Evolutionary conservation across 352 stramenopile genomes (phyloP).

Genomic region (Globisporangium barbulae): DNA sequence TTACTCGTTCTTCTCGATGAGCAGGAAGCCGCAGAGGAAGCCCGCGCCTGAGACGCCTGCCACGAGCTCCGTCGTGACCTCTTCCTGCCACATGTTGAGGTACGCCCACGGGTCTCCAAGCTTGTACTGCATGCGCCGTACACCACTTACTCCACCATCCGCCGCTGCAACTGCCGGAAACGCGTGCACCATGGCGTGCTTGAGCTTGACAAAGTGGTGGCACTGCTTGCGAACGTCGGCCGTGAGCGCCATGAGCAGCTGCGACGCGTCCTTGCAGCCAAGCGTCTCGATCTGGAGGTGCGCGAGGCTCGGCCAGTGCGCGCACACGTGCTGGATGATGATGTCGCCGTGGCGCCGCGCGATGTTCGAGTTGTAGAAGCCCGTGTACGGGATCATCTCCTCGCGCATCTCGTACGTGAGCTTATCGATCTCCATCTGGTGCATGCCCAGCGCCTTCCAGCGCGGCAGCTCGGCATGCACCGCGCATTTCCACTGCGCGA

Average conservation of each 20-base stretch:
- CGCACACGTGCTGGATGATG: constrained; percentile 57
- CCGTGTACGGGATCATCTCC: constrained; percentile 54
- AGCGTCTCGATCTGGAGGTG: constrained; percentile 46
- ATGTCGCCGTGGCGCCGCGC: constrained; percentile 50
- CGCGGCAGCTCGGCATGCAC: constrained; percentile 29
- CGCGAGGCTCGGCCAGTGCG: constrained; percentile 35
- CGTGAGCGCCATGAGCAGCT: constrained; percentile 40
- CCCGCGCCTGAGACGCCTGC: constrained; percentile 37
- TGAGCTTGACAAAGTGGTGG: constrained; percentile 49
- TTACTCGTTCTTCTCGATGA: constrained; percentile 45
- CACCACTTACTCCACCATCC: not conserved
- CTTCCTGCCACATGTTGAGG: constrained; percentile 39
- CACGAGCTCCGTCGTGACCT: constrained; percentile 43
- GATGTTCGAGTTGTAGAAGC: constrained; percentile 56
- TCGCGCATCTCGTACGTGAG: constrained; percentile 55
- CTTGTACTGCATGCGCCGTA: constrained; percentile 41
- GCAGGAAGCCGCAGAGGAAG: constrained; percentile 52
- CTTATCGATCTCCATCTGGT: constrained; percentile 62
- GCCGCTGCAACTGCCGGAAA: constrained; percentile 17
- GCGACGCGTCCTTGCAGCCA: constrained; percentile 37
- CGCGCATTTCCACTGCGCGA: constrained; percentile 38
- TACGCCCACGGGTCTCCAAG: constrained; percentile 27
- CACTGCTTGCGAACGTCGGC: constrained; percentile 56
- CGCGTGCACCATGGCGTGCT: constrained; percentile 40
- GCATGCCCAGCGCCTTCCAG: constrained; percentile 48